Percentiles rank a stretch among this genome's conserved stretches.
phyloP scores from a whole-genome alignment of 352 stramenopile genomes.

The Phytophthora multivora region DNA sequence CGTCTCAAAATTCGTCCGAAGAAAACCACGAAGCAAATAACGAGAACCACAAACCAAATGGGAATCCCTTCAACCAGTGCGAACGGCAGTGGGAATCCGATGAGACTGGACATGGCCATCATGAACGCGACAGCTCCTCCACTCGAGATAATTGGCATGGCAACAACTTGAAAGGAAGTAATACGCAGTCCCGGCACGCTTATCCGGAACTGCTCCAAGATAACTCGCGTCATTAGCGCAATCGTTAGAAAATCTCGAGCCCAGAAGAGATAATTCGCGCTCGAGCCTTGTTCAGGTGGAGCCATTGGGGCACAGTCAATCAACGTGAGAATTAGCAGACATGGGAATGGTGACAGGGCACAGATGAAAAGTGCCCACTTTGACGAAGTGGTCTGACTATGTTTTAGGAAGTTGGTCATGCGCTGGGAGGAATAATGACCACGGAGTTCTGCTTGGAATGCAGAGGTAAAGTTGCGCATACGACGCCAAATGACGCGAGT shows the following conservation, averaged over 20 bases:
- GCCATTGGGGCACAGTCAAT: constrained; percentile 31
- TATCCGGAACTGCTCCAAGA: constrained; percentile 9
- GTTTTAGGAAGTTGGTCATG: constrained; percentile 5
- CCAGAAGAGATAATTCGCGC: constrained; percentile 41
- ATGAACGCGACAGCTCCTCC: constrained; percentile 1
- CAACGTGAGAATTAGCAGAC: constrained; percentile 25
- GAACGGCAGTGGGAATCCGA: constrained; percentile 4
- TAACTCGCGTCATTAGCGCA: constrained; percentile 5
- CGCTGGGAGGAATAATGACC: constrained; percentile 31
- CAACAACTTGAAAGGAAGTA: constrained; percentile 1
- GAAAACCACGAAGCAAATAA: constrained; percentile 8
- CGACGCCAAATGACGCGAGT: constrained; percentile 1
- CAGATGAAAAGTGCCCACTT: constrained; percentile 2
- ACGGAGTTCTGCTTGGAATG: constrained; percentile 40
- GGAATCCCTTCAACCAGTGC: constrained; percentile 6
- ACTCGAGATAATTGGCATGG: constrained; percentile 8
- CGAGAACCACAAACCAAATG: constrained; percentile 5
- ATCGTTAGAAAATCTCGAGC: constrained; percentile 17
- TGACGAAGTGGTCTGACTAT: background rate
- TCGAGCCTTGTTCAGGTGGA: constrained; percentile 16
- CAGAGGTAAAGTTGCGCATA: background rate
- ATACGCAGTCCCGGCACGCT: background rate
- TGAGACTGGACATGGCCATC: background rate
- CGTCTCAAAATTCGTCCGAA: constrained; percentile 6
- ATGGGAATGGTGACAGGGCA: constrained; percentile 31